A percentile compares a stretch with the other conserved stretches of the same genome.
These are phyloP conservation scores for Trametes pubescens DNA, from an alignment of 1,284 basidiomycete genomes.

Conservation along the genomic window DNA sequence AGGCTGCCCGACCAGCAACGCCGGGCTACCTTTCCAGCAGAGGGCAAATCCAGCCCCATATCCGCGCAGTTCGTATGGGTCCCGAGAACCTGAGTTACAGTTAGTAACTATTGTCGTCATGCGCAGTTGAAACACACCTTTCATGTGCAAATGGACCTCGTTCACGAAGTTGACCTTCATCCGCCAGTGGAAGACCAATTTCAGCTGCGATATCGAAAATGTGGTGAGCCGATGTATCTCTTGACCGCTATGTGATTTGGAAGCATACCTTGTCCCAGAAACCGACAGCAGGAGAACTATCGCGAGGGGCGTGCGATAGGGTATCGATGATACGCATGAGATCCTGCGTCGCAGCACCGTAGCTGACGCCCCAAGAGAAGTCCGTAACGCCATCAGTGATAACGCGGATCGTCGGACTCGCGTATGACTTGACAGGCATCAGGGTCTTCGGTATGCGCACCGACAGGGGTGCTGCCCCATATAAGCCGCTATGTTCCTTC, in stretches of 20 bases:
- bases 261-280: conserved; percentile 91
- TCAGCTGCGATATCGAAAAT: conserved; percentile 58
- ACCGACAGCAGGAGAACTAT: conserved; percentile 88
- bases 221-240: not conserved
- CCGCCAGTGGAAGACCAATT: conserved; percentile 88
- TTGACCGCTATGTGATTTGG: not conserved
- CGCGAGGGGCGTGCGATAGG: conserved; percentile 81
- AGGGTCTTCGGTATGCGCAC: conserved; percentile 89
- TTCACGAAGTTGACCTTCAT: conserved; percentile 77
- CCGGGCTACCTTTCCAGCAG: conserved; percentile 84
- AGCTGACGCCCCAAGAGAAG: conserved; percentile 92
- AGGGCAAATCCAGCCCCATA: conserved; percentile 91
- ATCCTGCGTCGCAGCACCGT: conserved; percentile 89
- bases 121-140: conserved; percentile 60
- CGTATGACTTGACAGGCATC: conserved; percentile 96
- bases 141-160: conserved; percentile 84
- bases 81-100: conserved; percentile 72
- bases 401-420: conserved; percentile 77
- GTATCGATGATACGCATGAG: conserved; percentile 87
- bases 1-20: conserved; percentile 75
- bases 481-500: conserved; percentile 57
- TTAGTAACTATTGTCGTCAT: conserved; percentile 29
- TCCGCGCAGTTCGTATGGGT: conserved; percentile 83
- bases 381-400: conserved; percentile 73
- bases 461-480: conserved; percentile 63